These are phyloP conservation scores for Petunia secreta DNA, from an alignment of 257 asterid genomes.

Conservation along the genomic window DNA sequence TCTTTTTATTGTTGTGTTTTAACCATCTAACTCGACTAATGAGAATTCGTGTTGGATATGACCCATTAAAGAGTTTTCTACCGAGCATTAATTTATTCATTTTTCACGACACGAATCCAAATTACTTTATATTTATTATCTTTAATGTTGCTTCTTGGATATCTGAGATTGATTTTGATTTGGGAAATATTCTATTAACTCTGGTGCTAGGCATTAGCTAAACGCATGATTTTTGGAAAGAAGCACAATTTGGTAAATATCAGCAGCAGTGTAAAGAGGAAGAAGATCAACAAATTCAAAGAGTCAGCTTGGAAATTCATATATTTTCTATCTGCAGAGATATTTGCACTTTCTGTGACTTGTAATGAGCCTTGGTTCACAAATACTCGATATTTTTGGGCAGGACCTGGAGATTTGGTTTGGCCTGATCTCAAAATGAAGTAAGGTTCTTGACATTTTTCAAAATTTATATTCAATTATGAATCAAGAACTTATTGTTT, in stretches of 20 bases:
- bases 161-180: not conserved
- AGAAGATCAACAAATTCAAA: constrained; percentile 40
- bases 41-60: no score
- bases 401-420: constrained; percentile 40
- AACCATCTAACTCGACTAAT: no score
- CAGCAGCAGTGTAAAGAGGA: constrained; percentile 20
- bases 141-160: not conserved
- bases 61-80: no score
- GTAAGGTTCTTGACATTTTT: constrained; percentile 24
- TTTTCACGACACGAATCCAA: no score
- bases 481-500: not conserved
- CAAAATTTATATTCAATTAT: not conserved
- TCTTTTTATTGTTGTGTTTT: no score
- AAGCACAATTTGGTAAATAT: not conserved
- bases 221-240: constrained; percentile 30
- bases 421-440: constrained; percentile 47
- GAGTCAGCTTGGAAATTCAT: constrained; percentile 45
- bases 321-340: constrained; percentile 38
- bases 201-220: constrained; percentile 37
- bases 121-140: not conserved
- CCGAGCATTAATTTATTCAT: no score
- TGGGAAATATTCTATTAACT: not conserved
- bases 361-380: constrained; percentile 46
- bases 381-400: constrained; percentile 41
- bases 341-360: constrained; percentile 34